Evolutionary conservation across 228 moss, liverwort and hornwort genomes (phyloP).

Genomic region (Sphagnum fallax): DNA sequence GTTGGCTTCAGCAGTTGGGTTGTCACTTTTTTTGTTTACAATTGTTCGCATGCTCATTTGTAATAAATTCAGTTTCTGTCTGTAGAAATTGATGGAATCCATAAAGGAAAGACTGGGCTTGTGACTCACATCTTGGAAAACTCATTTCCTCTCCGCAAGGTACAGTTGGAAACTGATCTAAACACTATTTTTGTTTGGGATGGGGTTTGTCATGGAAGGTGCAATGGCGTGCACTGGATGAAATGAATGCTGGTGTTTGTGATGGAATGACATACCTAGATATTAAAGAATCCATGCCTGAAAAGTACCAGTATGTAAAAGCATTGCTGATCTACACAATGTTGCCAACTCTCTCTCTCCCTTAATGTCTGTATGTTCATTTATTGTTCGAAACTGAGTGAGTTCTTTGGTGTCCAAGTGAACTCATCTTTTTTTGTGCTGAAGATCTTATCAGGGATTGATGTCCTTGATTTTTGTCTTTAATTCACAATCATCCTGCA

Average conservation of each 20-base stretch:
- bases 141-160: no score
- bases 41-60: neutral
- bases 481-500: no score
- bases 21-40: neutral
- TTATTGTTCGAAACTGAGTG: neutral
- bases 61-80: neutral
- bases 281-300: slow-evolving; percentile 86
- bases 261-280: slow-evolving; percentile 97
- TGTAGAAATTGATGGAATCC: neutral
- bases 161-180: neutral
- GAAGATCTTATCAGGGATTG: neutral
- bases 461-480: neutral
- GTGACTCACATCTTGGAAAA: no score
- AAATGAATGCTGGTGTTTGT: slow-evolving; percentile 95
- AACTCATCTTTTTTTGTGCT: neutral
- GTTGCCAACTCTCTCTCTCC: neutral
- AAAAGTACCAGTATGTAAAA: slow-evolving; percentile 69
- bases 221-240: slow-evolving; percentile 98
- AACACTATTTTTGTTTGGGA: neutral
- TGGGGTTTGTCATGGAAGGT: slow-evolving; percentile 35
- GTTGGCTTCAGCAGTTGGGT: neutral
- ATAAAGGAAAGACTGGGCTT: neutral
- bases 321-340: no score
- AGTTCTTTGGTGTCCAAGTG: neutral
- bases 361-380: neutral